Base-by-base conservation (phyloP, 495 filamentous ascomycete species). In the Niebla homalea region DNA sequence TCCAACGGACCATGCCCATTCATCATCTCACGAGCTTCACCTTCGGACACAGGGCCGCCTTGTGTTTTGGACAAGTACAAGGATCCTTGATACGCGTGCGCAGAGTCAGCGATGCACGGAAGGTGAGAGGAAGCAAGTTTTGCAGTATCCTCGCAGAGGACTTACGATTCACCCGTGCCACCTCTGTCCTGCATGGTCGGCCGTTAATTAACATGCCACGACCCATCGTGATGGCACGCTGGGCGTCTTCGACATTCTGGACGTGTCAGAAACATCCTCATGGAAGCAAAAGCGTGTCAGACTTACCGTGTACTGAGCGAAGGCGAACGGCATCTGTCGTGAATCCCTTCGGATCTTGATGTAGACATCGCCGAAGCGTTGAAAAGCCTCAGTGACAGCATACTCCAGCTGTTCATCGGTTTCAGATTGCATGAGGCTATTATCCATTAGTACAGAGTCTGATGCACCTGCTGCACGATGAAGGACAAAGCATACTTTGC, bases 271-370 rank as follows among this genome's bases (percentile, higher is more conserved):
- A 21, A 64, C 18, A 62, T 62, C 19, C 21, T 36, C 10, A 3
- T 26, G 23, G 15, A 29, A 10, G 8, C 32, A 8, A 20, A 45
- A 22, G 18, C 37, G 22, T 18, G n/a, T 16, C 29, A 32, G 29
- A 19, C 72, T 64, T 60, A 79, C 77, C 11, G 72, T 77, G 50
- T 68, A 83, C 60, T 81, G 78, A 48, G 67, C 72, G 53, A 83
- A 83, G 2, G 79, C 79, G 52, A 73, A 81, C 0, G 79, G 79
- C 75, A 81, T 81, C 39, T 71, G 63, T 21, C 64, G 65, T 21
- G 36, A 43, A 56, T 79, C 79, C 11, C 78, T 75, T 22, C 73
- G 70, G 40, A 83, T 78, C 65, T 83, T 83, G 45, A 80, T 76
- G 49, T 69, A 81, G 40, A 77, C 73, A 8, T 62, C 63, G 16